Base-by-base conservation (phyloP, 495 filamentous ascomycete genomes). In the Trypethelium eluteriae region DNA sequence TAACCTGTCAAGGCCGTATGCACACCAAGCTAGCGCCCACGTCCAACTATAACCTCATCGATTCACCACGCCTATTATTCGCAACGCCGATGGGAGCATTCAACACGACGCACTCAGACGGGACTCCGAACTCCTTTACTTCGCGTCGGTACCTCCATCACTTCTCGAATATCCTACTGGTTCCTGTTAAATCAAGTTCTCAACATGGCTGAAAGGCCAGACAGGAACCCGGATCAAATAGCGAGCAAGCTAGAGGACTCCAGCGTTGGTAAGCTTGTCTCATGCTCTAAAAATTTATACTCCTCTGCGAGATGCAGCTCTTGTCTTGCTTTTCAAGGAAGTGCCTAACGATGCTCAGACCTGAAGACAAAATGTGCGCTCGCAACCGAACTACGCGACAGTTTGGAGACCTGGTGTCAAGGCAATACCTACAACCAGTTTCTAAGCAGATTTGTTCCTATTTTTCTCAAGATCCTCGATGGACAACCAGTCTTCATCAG, bases 401-500 rank as follows among this genome's bases (percentile, higher is more conserved):
- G 81, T 70, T 88, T 95, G 69, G 93, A 97, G 68, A 82, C 84
- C 64, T 85, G 86, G 69, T 87, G 81, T 75, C 83, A 83, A 59
- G 82, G 84, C 64, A 74, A 81, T 64, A 81, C 77, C 67, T 98
- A 98, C 74, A 79, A 83, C 18, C 77, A 79, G 41, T 98, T 98
- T 74, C 82, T 98, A 67, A 83, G 86, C 70, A 90, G 89, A 78
- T 78, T 98, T 70, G 87, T 96, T 79, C 95, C 95, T 14, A 81
- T 95, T n/a, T 91, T 98, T 78, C 82, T 91, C 74, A 85, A 85
- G 68, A 89, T 97, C 39, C 78, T 99, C 46, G 86, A 88, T 74
- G 91, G 92, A 39, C 88, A 88, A 66, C 91, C 91, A n/a, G 87
- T 96, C 46, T 96, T 98, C 76, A 88, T 91, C 68, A 95, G 88